Conservation (phyloP, 352 stramenopile species). For the Phytophthora hibernalis region DNA sequence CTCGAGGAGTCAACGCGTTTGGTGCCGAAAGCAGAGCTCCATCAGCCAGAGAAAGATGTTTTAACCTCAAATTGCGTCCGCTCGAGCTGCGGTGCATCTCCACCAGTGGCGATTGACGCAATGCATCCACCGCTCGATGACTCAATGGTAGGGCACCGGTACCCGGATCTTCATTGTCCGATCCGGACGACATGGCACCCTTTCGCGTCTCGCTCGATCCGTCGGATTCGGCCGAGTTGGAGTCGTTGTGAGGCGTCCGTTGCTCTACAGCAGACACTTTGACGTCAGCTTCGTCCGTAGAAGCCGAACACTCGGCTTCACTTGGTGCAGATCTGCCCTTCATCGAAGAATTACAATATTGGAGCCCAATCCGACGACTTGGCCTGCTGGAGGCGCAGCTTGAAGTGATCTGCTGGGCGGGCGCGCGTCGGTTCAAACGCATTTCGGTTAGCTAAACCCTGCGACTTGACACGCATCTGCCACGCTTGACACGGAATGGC, state of each 20-base stretch:
- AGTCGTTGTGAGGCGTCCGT: conserved; percentile 19
- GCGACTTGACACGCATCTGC: too few relatives aligned
- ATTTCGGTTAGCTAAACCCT: too few relatives aligned
- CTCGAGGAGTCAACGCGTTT: conserved; percentile 53
- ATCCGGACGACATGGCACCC: conserved; percentile 16
- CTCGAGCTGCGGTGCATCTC: conserved; percentile 63
- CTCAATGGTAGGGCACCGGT: conserved; percentile 7
- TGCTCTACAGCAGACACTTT: conserved; percentile 11
- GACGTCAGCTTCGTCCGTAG: not conserved
- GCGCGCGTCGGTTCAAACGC: too few relatives aligned
- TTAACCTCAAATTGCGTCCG: conserved; percentile 57
- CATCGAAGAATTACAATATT: conserved; percentile 1
- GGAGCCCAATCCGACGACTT: conserved; percentile 3
- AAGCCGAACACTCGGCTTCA: not conserved
- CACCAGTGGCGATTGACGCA: conserved; percentile 38
- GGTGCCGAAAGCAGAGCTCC: conserved; percentile 43
- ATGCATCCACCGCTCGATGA: conserved; percentile 33
- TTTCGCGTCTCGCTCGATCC: conserved; percentile 13
- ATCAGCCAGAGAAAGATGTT: conserved; percentile 43
- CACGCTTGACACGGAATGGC: too few relatives aligned
- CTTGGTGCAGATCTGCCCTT: conserved; percentile 1
- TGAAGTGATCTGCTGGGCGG: conserved; percentile 18
- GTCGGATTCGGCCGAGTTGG: conserved; percentile 2
- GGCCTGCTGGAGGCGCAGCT: conserved; percentile 1
- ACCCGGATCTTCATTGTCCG: conserved; percentile 12